Base-by-base conservation (phyloP, 176 grass and related monocot species). In the Thalia dealbata region DNA sequence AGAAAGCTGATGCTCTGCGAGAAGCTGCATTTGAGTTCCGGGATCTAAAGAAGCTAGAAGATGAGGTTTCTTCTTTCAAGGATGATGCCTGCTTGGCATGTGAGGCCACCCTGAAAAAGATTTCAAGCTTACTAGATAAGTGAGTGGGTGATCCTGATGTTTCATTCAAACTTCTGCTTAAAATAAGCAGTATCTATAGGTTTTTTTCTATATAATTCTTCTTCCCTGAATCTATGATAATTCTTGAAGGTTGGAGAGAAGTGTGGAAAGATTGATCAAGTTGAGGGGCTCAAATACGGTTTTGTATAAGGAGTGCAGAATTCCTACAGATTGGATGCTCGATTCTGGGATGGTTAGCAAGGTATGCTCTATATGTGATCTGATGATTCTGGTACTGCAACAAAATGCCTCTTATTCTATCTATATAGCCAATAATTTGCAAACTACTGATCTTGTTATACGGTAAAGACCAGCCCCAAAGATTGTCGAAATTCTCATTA, bases 321-420 rank as follows among this genome's bases (percentile, higher is more conserved):
- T 97, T 52, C 93, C 93, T 10, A 88, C 87, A 0, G 84, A 97
- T 71, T 97, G 93, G 93, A 90, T 97, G 89, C 89, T 88, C 21
- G 93, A 97, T 67, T 88, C 89, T 50, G 93, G 89, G 69, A 84
- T 97, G 44, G 76, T 81, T 50, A 82, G 81, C 35, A 97, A 90
- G 87, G 89, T 92, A 76, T 22, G 44, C 3, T 46, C 60, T 50
- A 18, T 71, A 32, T 75, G 38, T 43, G 44, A 19, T 67, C 8
- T 19, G 2, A 67, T 67, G 63, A 35, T 35, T 9, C 1, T n/a
- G 64, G 21, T 41, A 13, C 61, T 27, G 27, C 61, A 28, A 27
- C 14, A 63, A 12, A 13, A 63, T 63, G 61, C 22, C 13, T 63
- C 26, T 27, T 24, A 65, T 48, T 51, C 46, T 54, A 22, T 42